Conservation (phyloP, 805 yeast genomes). For the Candida pseudoglaebosa region DNA sequence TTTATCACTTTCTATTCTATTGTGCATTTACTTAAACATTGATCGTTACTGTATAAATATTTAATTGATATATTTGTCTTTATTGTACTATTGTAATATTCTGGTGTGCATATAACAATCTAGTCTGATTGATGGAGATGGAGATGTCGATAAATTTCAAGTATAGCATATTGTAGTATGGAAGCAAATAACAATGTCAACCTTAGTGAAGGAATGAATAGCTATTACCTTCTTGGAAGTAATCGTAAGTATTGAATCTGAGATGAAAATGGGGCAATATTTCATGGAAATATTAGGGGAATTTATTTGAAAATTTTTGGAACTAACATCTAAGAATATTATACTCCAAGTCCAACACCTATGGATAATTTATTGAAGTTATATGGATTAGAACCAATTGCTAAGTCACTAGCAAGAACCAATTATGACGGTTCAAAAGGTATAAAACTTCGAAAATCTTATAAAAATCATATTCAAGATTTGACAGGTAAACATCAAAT, state of each 20-base stretch:
- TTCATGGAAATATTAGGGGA: no score
- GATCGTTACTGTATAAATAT: background rate
- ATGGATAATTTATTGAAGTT: slow-evolving; percentile 63
- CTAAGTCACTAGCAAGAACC: slow-evolving; percentile 78
- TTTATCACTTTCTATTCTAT: background rate
- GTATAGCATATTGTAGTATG: background rate
- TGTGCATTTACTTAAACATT: background rate
- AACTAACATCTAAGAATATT: slow-evolving; percentile 6
- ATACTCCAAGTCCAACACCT: slow-evolving; percentile 59
- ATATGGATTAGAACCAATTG: slow-evolving; percentile 64
- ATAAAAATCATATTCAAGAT: slow-evolving; percentile 87
- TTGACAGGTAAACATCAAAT: slow-evolving; percentile 75
- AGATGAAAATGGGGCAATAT: no score
- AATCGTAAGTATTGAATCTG: slow-evolving; percentile 2
- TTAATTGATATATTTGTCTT: background rate
- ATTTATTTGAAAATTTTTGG: background rate
- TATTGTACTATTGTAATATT: no score
- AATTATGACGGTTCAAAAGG: slow-evolving; percentile 89
- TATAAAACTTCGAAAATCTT: slow-evolving; percentile 88
- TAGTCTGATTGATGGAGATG: no score
- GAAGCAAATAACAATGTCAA: background rate
- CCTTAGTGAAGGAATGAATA: slow-evolving; percentile 11
- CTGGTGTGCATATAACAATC: background rate
- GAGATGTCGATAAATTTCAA: no score
- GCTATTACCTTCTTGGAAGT: slow-evolving; percentile 27